These are phyloP conservation scores for Henckelia pumila DNA, from an alignment of 257 asterid species.

Conservation along the genomic window DNA sequence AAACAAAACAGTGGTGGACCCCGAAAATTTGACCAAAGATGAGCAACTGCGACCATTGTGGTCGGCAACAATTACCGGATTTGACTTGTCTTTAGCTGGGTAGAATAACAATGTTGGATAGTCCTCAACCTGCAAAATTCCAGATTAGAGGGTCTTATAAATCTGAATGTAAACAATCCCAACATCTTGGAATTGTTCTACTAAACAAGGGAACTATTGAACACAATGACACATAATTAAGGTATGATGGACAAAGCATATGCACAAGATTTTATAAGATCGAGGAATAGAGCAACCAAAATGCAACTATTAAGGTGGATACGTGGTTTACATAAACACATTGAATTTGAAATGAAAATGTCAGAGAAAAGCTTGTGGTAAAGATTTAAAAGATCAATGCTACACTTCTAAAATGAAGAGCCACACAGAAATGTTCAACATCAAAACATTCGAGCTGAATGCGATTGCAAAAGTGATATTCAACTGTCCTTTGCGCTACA, in stretches of 20 bases:
- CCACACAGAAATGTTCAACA: neutral
- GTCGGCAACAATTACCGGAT: constrained; percentile 42
- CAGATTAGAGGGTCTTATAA: constrained; percentile 1
- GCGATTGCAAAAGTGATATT: neutral
- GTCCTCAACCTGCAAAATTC: constrained; percentile 65
- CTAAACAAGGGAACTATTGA: neutral
- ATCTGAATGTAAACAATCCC: neutral
- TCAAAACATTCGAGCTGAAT: neutral
- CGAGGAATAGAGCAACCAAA: neutral
- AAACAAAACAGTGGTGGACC: neutral
- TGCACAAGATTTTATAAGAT: neutral
- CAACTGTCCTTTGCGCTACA: neutral
- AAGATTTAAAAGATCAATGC: neutral
- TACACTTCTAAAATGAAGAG: neutral
- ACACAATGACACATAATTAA: neutral
- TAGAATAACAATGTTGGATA: constrained; percentile 77
- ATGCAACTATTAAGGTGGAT: neutral
- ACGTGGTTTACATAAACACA: no score
- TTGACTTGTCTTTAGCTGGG: constrained; percentile 63
- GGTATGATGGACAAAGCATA: neutral
- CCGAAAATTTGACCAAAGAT: neutral
- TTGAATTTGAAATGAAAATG: neutral
- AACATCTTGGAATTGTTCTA: neutral
- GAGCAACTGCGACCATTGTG: neutral
- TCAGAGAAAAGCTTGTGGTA: neutral